Evolutionary conservation across 2,329 filamentous ascomycete species (phyloP), one percentile per base, ranked within the genome.

Genomic region (Xenoacremonium recifei): DNA sequence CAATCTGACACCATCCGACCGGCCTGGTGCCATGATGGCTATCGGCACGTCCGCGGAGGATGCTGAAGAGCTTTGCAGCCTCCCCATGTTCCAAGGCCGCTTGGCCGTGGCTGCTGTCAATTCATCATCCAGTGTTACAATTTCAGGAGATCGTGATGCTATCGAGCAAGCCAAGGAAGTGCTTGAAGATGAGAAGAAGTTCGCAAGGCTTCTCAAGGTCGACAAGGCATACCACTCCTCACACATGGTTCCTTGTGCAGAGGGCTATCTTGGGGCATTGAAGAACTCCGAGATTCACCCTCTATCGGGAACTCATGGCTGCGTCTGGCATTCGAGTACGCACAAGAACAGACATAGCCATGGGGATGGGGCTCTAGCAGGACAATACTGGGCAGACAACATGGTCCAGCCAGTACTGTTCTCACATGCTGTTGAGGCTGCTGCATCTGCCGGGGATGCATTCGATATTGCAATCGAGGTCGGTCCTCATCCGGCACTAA

Each of bases 401-500:
- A 18, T 34, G 32, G 5, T 34, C 16, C 18, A n/a, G 6, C 32
- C 32, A n/a, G 32, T 34, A n/a, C 32, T 19, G 5, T 34, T 34
- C 32, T 34, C 17, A 7, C 16, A 34, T 6, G 32, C 32, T 7
- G 7, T 34, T 18, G 17, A 31, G n/a, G 6, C 13, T 6, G 29
- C 29, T 15, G n/a, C 17, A 11, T 7, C 12, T 15, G 7, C 7
- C 6, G 6, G 16, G 9, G 32, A 15, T 12, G 10, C 32, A 20
- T 16, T 45, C 3, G 38, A 45, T 19, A 21, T 27, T 3, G 35
- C 38, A 12, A 10, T 45, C 10, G 73, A 77, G 51, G 51, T 76
- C 6, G 72, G 73, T 0, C 72, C 73, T 0, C 73, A 76, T 46
- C 64, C 72, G 1, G 71, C 70, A 4, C 63, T 77, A 3, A 66